Evolutionary conservation across 345 rosid species (phyloP), one percentile per base, ranked within the genome.

Genomic region (Syzygium aqueum): DNA sequence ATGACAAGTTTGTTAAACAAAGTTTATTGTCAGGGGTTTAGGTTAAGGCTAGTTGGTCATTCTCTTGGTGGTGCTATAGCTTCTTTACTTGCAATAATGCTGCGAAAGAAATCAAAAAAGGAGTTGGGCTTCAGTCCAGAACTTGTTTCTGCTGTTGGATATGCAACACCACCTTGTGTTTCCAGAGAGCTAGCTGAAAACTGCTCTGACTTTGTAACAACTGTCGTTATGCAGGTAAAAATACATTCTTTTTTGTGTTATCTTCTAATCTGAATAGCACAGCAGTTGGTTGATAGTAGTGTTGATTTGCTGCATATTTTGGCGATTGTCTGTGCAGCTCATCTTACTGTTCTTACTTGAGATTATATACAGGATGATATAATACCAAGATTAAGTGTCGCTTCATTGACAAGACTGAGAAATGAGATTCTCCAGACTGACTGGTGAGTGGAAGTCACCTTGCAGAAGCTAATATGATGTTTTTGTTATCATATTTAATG

Each of bases 31-130:
- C 95, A 96, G 99, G 99, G 99, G 85, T 98, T 91, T 93, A 94
- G 95, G 94, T 90, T 98, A 88, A 95, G 99, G 92, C 90, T 98
- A 89, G 98, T 96, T 86, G 99, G 99, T 53, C 99, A 98, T 91
- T 98, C 98, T 89, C 97, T 96, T 54, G 99, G 99, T 56, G 99
- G 98, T 27, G 97, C 99, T 73, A 93, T 89, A 85, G 98, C 97
- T 88, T 93, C 97, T 89, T 90, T 97, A 89, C 90, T 96, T 78
- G 97, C 99, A 57, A 93, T 94, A 87, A 95, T 96, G 98, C 95
- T 95, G 63, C 95, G 93, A 77, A 93, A 92, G 90, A 94, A 91
- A 92, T 93, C 97, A 67, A 51, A 86, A n/a, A 83, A 91, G 89
- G 97, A 98, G 86, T 92, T 96, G 84, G 99, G 99, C 37, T 96